Percentiles rank a stretch among this genome's conserved stretches.
Conservation (phyloP, 345 rosid species). For the Streptanthus diversifolius region DNA sequence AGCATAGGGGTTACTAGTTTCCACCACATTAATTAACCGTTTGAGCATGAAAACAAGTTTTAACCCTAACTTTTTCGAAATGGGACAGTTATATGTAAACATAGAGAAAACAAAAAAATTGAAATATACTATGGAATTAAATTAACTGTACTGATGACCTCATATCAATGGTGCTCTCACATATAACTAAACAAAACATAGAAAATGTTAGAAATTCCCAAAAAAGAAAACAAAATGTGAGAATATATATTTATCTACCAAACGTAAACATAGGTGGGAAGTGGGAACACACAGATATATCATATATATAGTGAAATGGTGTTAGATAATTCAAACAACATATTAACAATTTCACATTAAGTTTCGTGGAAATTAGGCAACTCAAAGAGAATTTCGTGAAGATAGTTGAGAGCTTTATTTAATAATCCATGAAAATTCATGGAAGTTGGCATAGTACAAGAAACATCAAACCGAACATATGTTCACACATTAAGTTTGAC, state of each 20-base stretch:
- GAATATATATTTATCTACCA: neutral
- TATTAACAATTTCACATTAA: neutral
- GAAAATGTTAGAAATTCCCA: no score
- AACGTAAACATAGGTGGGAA: neutral
- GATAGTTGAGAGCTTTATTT: slow-evolving; percentile 10
- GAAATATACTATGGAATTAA: neutral
- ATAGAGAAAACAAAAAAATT: neutral
- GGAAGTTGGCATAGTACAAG: slow-evolving; percentile 28
- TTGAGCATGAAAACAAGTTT: neutral
- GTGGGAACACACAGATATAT: neutral
- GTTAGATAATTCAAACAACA: neutral
- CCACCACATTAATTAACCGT: neutral
- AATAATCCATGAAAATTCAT: slow-evolving; percentile 10
- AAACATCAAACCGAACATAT: slow-evolving; percentile 11
- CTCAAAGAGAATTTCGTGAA: slow-evolving; percentile 13
- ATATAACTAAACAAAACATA: no score
- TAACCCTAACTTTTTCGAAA: neutral
- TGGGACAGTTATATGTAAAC: neutral
- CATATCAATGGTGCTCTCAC: neutral
- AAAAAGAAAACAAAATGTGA: neutral
- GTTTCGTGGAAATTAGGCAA: slow-evolving; percentile 21
- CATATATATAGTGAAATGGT: neutral
- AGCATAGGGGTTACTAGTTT: neutral
- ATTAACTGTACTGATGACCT: neutral
- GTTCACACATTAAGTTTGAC: slow-evolving; percentile 33